A percentile compares a stretch with the other conserved stretches of the same genome.
These are phyloP conservation scores for Cyclocybe aegerita DNA, from an alignment of 768 basidiomycete genomes.

Conservation along the genomic window DNA sequence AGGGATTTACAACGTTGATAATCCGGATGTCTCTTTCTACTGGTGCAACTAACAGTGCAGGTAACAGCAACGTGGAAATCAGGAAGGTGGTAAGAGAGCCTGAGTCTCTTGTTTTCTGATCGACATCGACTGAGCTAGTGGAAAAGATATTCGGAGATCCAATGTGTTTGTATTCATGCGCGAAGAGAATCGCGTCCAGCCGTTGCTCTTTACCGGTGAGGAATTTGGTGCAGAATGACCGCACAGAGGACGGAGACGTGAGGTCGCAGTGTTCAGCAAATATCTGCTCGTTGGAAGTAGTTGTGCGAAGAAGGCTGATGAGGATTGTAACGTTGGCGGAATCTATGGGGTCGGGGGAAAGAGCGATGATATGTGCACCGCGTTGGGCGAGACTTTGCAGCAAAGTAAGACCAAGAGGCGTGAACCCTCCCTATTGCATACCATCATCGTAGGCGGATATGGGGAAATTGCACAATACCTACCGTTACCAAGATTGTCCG, in stretches of 20 bases:
- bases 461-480: constrained; percentile 18
- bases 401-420: constrained; percentile 68
- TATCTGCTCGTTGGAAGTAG: constrained; percentile 73
- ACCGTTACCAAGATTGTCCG: constrained; percentile 73
- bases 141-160: constrained; percentile 41
- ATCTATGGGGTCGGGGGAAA: constrained; percentile 60
- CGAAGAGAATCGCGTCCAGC: constrained; percentile 77
- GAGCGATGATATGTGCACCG: constrained; percentile 79
- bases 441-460: constrained; percentile 1
- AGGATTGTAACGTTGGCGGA: constrained; percentile 56
- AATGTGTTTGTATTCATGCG: constrained; percentile 73
- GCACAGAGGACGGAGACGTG: constrained; percentile 61
- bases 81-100: constrained; percentile 73
- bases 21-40: constrained; percentile 91
- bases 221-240: constrained; percentile 69
- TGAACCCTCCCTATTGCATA: constrained; percentile 64
- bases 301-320: constrained; percentile 62
- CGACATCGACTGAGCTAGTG: constrained; percentile 14
- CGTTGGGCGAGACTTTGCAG: constrained; percentile 66
- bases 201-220: constrained; percentile 62
- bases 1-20: constrained; percentile 82
- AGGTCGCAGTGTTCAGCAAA: constrained; percentile 81
- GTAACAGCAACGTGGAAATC: constrained; percentile 75
- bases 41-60: constrained; percentile 77
- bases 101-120: constrained; percentile 41